phyloP scores from a whole-genome alignment of 192 early-diverging fungal species.

The Podila verticillata region DNA sequence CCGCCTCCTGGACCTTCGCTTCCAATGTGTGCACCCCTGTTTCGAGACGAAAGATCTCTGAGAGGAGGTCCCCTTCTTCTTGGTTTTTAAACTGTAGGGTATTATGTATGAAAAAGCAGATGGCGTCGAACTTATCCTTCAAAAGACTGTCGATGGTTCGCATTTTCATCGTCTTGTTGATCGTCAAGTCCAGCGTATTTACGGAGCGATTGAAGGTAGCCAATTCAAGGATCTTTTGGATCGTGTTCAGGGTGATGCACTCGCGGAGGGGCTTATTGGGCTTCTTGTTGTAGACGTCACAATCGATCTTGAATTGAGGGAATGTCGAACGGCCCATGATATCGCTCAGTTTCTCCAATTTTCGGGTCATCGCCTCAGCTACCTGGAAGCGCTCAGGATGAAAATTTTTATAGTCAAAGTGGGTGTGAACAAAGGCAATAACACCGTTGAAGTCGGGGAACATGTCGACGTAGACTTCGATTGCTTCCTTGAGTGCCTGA shows the following conservation, averaged over 20 bases:
- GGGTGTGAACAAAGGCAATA: conserved; percentile 23
- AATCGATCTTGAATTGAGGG: conserved; percentile 10
- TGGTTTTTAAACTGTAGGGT: no score
- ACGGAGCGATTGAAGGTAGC: conserved; percentile 9
- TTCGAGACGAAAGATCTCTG: not conserved
- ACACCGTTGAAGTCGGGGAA: conserved; percentile 22
- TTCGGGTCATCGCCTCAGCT: not conserved
- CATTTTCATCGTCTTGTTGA: conserved; percentile 16
- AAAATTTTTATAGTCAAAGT: conserved; percentile 6
- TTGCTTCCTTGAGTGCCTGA: not conserved
- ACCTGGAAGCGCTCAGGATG: not conserved
- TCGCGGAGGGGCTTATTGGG: conserved; percentile 12
- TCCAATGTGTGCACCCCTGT: not conserved
- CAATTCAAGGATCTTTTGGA: conserved; percentile 2
- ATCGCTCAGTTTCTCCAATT: not conserved
- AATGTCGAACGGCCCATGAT: conserved; percentile 4
- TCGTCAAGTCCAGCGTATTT: not conserved
- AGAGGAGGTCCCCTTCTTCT: no score
- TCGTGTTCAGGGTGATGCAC: conserved; percentile 17
- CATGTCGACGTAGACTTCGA: conserved; percentile 12
- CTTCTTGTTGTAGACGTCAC: conserved; percentile 3
- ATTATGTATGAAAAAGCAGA: no score
- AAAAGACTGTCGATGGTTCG: conserved; percentile 3
- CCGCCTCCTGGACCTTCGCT: not conserved
- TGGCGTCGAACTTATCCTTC: conserved; percentile 5